Evolutionary conservation across 495 filamentous ascomycete genomes (phyloP), one percentile per base, ranked within the genome.

Genomic region (Podospora australis): DNA sequence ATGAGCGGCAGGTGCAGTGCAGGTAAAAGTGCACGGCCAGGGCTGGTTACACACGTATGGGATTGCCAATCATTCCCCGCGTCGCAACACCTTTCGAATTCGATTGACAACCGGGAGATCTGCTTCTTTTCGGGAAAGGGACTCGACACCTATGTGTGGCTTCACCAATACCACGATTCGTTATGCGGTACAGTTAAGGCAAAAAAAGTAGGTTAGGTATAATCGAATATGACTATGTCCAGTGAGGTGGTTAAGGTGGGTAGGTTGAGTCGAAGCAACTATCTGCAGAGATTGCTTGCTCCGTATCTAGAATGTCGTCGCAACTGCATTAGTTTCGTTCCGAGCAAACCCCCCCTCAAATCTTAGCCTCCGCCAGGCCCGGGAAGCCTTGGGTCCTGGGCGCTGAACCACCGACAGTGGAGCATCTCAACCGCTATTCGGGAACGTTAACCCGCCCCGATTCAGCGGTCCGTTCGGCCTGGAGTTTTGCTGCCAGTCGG

Each of bases 271-370:
- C 38, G 36, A 46, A 40, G 29, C 39, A 32, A 47, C 32, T 40
- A 54, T 44, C 34, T 49, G 54, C 54, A 56, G 54, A 56, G 54
- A 52, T 56, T 56, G 54, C 46, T 49, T 35, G 21, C 20, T 28
- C 39, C 11, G 42, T 24, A 39, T 24, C 44, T 49, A 16, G 32
- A 17, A 43, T 43, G 45, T 49, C 54, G 46, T 56, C 46, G 49
- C 32, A 45, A 38, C 46, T 52, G 49, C 49, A 51, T 49, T 48
- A 56, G 45, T 32, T 45, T 38, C 22, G 39, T 32, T 42, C 52
- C 34, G 32, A 36, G 19, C 32, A 36, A 36, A 17, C 32, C 20
- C 22, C 32, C 28, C 43, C 16, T n/a, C n/a, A n/a, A n/a, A n/a
- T n/a, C n/a, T n/a, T n/a, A n/a, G n/a, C n/a, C n/a, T n/a, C n/a